Evolutionary conservation across 2,329 filamentous ascomycete genomes (phyloP).

Genomic region (Colletotrichum sp.): DNA sequence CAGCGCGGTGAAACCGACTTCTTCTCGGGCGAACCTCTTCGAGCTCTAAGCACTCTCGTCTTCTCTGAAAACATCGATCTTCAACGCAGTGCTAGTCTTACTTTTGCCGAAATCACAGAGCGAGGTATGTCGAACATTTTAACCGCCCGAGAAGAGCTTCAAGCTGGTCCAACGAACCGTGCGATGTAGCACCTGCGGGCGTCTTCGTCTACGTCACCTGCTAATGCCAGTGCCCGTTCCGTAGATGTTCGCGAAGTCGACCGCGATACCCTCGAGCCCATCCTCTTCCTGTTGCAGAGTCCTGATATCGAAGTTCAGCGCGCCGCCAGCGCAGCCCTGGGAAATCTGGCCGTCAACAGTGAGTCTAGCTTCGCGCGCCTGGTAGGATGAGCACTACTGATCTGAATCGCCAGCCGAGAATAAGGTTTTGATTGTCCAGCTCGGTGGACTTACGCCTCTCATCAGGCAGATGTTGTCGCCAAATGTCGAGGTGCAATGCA

Average conservation of each 20-base stretch:
- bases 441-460: constrained; percentile 87
- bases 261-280: constrained; percentile 92
- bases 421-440: constrained; percentile 93
- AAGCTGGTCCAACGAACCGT: not conserved
- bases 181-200: not conserved
- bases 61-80: constrained; percentile 99
- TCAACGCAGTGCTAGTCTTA: constrained; percentile 95
- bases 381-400: not conserved
- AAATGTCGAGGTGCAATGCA: constrained; percentile 99
- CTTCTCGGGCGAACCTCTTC: constrained; percentile 93
- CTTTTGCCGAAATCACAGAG: constrained; percentile 98
- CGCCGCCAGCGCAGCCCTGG: constrained; percentile 92
- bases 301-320: constrained; percentile 96
- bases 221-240: not conserved
- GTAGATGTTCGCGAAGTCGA: constrained; percentile 96
- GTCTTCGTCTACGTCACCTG: not conserved
- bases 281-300: constrained; percentile 93
- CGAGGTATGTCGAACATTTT: constrained; percentile 69
- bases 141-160: not conserved
- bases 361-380: constrained; percentile 39
- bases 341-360: constrained; percentile 98
- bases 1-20: constrained; percentile 97
- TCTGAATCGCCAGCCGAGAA: constrained; percentile 76
- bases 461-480: constrained; percentile 98
- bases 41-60: constrained; percentile 91